Evolutionary conservation across 2,329 filamentous ascomycete species (phyloP).

Genomic region (Hypoxylon sp.): DNA sequence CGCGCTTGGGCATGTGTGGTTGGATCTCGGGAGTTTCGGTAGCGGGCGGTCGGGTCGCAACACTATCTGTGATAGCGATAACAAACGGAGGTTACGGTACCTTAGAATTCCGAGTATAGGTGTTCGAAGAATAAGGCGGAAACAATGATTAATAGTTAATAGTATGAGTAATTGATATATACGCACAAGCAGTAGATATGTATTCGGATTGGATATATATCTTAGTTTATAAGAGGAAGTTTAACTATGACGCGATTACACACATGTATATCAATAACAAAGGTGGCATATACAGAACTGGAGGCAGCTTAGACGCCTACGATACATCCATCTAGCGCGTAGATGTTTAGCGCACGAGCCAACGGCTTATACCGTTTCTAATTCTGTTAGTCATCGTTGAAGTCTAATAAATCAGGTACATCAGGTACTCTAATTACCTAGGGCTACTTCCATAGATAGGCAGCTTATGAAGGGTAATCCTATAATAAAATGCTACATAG

Average conservation of each 20-base stretch:
- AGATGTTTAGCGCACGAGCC: constrained; percentile 5
- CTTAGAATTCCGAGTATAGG: not conserved
- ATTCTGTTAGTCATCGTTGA: constrained; percentile 11
- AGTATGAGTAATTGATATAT: not conserved
- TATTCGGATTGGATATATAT: not conserved
- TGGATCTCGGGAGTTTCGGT: constrained; percentile 48
- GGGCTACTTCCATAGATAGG: constrained; percentile 2
- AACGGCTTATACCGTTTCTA: constrained; percentile 20
- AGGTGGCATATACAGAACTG: not conserved
- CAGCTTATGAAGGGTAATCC: not conserved
- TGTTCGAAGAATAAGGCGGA: not conserved
- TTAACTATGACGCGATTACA: not conserved
- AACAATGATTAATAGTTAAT: constrained; percentile 4
- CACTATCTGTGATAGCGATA: constrained; percentile 22
- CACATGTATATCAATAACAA: not conserved
- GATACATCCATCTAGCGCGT: not conserved
- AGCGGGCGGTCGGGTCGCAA: constrained; percentile 33
- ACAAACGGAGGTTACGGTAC: constrained; percentile 7
- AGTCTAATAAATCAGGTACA: constrained; percentile 4
- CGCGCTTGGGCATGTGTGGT: constrained; percentile 12
- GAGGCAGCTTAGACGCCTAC: not conserved
- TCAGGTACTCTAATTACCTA: not conserved
- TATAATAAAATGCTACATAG: not conserved
- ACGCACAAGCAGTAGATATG: not conserved
- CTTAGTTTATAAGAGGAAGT: not conserved